Evolutionary conservation across 495 filamentous ascomycete species (phyloP).

Genomic region (Xylaria grammica): DNA sequence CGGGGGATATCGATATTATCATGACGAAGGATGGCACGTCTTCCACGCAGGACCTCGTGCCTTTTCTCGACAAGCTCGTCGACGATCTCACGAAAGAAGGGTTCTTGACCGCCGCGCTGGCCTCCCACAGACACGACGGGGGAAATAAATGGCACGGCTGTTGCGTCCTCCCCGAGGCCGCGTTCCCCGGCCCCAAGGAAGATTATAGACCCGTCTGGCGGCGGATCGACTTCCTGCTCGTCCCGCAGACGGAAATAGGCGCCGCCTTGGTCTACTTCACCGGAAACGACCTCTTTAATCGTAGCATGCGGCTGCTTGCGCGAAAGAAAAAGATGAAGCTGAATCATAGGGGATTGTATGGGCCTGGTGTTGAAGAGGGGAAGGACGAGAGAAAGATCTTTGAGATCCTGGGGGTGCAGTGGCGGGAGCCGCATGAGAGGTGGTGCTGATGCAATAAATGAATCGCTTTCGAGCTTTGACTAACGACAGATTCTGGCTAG

Average conservation of each 20-base stretch:
- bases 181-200: constrained; percentile 29
- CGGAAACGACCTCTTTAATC: constrained; percentile 95
- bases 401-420: constrained; percentile 82
- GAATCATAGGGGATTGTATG: constrained; percentile 84
- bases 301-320: constrained; percentile 82
- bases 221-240: constrained; percentile 85
- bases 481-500: background rate
- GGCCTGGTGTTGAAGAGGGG: constrained; percentile 76
- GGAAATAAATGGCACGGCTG: constrained; percentile 89
- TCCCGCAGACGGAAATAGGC: constrained; percentile 79
- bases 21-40: constrained; percentile 72
- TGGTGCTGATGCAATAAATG: constrained; percentile 62
- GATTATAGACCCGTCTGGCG: constrained; percentile 63
- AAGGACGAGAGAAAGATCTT: constrained; percentile 85
- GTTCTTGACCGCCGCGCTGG: constrained; percentile 62
- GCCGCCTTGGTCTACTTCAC: constrained; percentile 96
- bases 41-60: constrained; percentile 61
- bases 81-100: constrained; percentile 60
- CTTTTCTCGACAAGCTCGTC: constrained; percentile 69
- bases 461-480: background rate
- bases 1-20: constrained; percentile 85
- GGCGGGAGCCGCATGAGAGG: constrained; percentile 80
- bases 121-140: constrained; percentile 39
- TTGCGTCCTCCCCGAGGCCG: constrained; percentile 61
- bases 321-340: constrained; percentile 84